These are phyloP conservation scores for Aquilaria malaccensis DNA, from an alignment of 345 rosid genomes.

Conservation along the genomic window DNA sequence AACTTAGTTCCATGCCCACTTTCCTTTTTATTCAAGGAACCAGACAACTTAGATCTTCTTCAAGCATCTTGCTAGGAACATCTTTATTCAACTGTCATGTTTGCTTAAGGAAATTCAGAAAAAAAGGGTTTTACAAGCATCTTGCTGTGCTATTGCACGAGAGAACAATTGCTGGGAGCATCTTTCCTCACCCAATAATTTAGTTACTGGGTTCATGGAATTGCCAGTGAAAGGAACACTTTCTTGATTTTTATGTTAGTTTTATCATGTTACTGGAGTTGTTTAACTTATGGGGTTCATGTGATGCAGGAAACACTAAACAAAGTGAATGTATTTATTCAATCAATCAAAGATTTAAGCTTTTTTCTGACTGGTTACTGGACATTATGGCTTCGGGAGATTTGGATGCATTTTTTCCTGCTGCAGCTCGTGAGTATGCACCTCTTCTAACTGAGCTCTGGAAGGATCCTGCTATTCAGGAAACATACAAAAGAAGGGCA, in stretches of 20 bases:
- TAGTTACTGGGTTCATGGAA: too few relatives aligned
- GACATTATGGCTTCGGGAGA: conserved; percentile 50
- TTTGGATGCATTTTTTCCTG: conserved; percentile 61
- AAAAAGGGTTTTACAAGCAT: too few relatives aligned
- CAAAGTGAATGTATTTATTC: conserved; percentile 39
- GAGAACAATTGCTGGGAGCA: too few relatives aligned
- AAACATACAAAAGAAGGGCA: conserved; percentile 51
- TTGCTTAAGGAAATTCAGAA: too few relatives aligned
- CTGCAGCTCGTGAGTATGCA: conserved; percentile 66
- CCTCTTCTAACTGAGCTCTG: conserved; percentile 52
- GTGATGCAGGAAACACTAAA: conserved; percentile 21
- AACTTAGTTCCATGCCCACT: too few relatives aligned
- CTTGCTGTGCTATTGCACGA: too few relatives aligned
- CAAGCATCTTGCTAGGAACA: too few relatives aligned
- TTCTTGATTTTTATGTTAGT: neutral
- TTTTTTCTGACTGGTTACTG: conserved; percentile 61
- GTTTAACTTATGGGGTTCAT: conserved; percentile 12
- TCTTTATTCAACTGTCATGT: too few relatives aligned
- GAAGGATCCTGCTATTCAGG: conserved; percentile 59
- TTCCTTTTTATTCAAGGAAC: too few relatives aligned
- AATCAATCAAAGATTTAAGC: conserved; percentile 39
- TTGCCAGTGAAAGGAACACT: neutral
- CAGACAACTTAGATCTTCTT: too few relatives aligned
- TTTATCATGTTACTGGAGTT: conserved; percentile 7
- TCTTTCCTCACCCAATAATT: too few relatives aligned